A percentile compares a stretch with the other conserved stretches of the same genome.
Conservation (phyloP, 805 yeast species). For the Ogataea haglerorum region DNA sequence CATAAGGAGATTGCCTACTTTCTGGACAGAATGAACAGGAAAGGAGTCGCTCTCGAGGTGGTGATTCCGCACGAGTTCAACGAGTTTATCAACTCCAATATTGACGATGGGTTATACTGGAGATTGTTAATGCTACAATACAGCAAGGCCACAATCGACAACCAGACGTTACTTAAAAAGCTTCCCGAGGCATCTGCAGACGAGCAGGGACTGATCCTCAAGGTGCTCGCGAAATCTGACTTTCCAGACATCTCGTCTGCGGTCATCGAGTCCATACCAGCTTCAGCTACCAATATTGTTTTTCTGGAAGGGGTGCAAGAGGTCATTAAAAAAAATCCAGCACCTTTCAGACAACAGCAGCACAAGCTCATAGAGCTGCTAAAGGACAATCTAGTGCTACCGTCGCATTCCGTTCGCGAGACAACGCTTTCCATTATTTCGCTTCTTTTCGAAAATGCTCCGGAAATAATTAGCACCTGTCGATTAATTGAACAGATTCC, state of each 20-base stretch:
- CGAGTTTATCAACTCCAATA: conserved; percentile 27
- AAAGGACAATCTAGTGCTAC: conserved; percentile 39
- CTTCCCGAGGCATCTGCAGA: conserved; percentile 30
- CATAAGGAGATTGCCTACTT: conserved; percentile 40
- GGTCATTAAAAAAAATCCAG: conserved; percentile 27
- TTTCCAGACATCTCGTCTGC: conserved; percentile 11
- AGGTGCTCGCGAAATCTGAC: conserved; percentile 30
- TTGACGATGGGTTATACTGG: conserved; percentile 46
- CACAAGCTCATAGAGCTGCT: conserved; percentile 30
- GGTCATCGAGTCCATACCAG: background rate
- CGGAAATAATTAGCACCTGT: conserved; percentile 38
- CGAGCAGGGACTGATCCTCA: conserved; percentile 39
- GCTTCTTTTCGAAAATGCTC: conserved; percentile 37
- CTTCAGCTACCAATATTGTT: conserved; percentile 7
- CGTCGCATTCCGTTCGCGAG: conserved; percentile 50
- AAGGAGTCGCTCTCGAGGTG: conserved; percentile 23
- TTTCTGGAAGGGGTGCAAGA: conserved; percentile 21
- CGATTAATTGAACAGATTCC: conserved; percentile 70
- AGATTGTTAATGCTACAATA: conserved; percentile 42
- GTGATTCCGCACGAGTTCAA: conserved; percentile 34
- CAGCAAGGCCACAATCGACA: conserved; percentile 31
- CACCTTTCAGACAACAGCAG: conserved; percentile 38
- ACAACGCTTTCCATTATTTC: conserved; percentile 41
- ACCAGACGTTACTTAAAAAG: conserved; percentile 18
- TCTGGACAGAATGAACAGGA: conserved; percentile 35